Conservation (phyloP, 1,284 basidiomycete genomes). For the Erythrobasidium hasegawianum region DNA sequence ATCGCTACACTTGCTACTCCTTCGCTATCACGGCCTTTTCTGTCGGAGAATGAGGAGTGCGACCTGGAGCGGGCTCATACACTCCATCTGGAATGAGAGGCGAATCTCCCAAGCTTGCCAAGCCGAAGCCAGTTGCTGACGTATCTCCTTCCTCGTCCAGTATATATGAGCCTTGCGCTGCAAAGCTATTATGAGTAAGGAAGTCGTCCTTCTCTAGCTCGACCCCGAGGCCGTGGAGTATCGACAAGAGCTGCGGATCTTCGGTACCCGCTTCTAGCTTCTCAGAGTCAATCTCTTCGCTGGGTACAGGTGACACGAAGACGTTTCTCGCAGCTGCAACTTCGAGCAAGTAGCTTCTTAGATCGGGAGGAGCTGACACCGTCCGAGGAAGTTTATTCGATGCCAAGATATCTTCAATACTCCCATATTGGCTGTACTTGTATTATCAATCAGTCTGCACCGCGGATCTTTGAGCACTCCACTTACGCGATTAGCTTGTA, state of each 20-base stretch:
- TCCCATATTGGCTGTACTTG: constrained; percentile 9
- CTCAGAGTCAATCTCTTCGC: background rate
- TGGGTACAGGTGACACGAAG: constrained; percentile 14
- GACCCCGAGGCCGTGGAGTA: constrained; percentile 22
- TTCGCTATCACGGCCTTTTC: background rate
- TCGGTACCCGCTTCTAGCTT: constrained; percentile 5
- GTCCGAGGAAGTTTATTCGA: constrained; percentile 10
- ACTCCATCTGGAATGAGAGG: background rate
- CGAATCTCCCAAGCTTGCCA: constrained; percentile 3
- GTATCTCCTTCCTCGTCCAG: background rate
- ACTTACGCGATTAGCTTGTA: constrained; percentile 29
- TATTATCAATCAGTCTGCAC: background rate
- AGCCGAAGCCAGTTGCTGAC: background rate
- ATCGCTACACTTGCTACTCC: background rate
- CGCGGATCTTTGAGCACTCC: background rate
- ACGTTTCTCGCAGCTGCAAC: constrained; percentile 22
- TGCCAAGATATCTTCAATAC: constrained; percentile 25
- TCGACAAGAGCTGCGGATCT: constrained; percentile 7
- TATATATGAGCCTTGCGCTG: background rate
- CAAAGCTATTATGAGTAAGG: background rate
- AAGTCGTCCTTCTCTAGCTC: constrained; percentile 9
- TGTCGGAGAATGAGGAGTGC: background rate
- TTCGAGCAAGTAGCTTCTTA: constrained; percentile 10
- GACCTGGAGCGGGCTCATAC: background rate
- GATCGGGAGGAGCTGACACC: constrained; percentile 3